Evolutionary conservation across 805 yeast genomes (phyloP).

Genomic region (Yarrowia yakushimensis): DNA sequence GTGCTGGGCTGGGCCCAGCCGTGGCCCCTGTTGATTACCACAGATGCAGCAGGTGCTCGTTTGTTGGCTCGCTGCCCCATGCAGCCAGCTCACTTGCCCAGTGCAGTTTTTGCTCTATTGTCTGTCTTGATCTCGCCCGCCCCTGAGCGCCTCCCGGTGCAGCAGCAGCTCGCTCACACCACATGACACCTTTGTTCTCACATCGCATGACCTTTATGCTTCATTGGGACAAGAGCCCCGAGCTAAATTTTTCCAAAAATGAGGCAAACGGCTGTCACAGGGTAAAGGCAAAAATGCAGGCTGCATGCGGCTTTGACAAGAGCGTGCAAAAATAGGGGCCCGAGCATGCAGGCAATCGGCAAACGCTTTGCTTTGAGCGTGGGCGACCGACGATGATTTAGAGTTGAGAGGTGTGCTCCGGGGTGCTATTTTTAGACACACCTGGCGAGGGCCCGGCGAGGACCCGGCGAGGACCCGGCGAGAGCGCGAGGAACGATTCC

Average conservation of each 20-base stretch:
- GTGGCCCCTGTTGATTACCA: too few relatives aligned
- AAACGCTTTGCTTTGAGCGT: not conserved
- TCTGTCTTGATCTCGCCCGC: too few relatives aligned
- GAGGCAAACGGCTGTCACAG: conserved; percentile 14
- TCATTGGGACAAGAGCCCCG: conserved; percentile 17
- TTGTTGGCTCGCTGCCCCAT: too few relatives aligned
- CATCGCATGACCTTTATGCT: conserved; percentile 21
- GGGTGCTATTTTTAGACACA: not conserved
- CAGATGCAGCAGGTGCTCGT: not conserved
- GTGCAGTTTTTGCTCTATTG: too few relatives aligned
- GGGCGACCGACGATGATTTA: conserved; percentile 9
- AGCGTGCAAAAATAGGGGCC: conserved; percentile 5
- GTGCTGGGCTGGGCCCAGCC: too few relatives aligned
- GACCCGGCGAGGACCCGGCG: too few relatives aligned
- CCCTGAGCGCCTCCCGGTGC: not conserved
- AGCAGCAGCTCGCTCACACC: not conserved
- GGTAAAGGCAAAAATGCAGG: not conserved
- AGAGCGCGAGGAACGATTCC: too few relatives aligned
- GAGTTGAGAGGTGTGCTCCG: not conserved
- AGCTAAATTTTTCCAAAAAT: conserved; percentile 1
- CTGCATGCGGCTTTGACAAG: conserved; percentile 8
- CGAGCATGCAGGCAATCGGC: not conserved
- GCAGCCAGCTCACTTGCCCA: too few relatives aligned
- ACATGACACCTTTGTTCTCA: conserved; percentile 4
- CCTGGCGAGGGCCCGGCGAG: too few relatives aligned